A percentile compares a stretch with the other conserved stretches of the same genome.
Evolutionary conservation across 148 eudicot genomes (phyloP).

Genomic region (Diospyros lotus): DNA sequence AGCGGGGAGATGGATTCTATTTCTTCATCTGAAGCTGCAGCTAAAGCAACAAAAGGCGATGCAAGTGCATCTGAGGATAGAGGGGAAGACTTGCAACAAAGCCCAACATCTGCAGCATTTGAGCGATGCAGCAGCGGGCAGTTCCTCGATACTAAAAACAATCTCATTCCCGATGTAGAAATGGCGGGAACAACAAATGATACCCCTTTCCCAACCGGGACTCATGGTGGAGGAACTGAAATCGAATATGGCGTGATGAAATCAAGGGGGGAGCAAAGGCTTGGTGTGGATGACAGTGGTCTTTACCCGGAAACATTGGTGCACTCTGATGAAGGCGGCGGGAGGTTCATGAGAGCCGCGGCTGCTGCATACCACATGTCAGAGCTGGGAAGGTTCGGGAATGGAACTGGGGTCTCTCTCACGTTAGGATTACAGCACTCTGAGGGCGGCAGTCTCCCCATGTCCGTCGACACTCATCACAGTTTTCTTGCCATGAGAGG

Average conservation of each 20-base stretch:
- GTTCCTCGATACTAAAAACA: slow-evolving; percentile 4
- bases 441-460: slow-evolving; percentile 14
- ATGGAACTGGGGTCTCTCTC: slow-evolving; percentile 22
- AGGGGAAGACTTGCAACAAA: slow-evolving; percentile 20
- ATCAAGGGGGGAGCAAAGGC: slow-evolving; percentile 11
- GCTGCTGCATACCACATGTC: slow-evolving; percentile 20
- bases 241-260: slow-evolving; percentile 8
- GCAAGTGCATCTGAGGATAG: slow-evolving; percentile 1
- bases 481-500: slow-evolving; percentile 15
- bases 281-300: slow-evolving; percentile 4
- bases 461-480: slow-evolving; percentile 16
- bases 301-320: slow-evolving; percentile 11
- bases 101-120: slow-evolving; percentile 8
- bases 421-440: slow-evolving; percentile 26
- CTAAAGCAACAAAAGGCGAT: slow-evolving; percentile 14
- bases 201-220: slow-evolving; percentile 1
- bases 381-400: slow-evolving; percentile 20
- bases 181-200: background rate
- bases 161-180: background rate
- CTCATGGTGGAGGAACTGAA: background rate
- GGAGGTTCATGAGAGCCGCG: slow-evolving; percentile 12
- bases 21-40: slow-evolving; percentile 22
- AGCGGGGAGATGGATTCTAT: slow-evolving; percentile 22
- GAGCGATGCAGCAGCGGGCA: slow-evolving; percentile 1
- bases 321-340: background rate